Evolutionary conservation across 306 rosid species (phyloP).

Genomic region (Prosopis cineraria): DNA sequence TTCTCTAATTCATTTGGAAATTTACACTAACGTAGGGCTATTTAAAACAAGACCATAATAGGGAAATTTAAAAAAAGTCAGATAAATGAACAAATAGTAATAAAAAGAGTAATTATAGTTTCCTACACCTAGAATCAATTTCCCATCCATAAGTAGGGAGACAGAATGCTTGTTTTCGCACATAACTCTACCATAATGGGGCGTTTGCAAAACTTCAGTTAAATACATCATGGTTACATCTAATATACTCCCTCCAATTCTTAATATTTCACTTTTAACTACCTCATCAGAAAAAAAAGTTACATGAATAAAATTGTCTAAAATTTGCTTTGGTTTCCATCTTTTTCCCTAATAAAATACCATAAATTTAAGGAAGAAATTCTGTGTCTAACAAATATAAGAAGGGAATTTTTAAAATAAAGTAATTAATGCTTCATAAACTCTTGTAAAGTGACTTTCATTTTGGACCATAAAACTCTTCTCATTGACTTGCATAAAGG

Average conservation of each 20-base stretch:
- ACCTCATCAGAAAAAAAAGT: neutral
- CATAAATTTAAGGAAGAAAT: neutral
- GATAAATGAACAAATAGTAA: neutral
- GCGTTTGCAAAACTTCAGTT: neutral
- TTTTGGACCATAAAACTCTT: neutral
- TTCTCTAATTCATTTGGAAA: neutral
- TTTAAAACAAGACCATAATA: neutral
- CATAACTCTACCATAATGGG: slow-evolving; percentile 7
- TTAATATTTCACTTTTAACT: neutral
- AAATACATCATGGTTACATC: slow-evolving; percentile 15
- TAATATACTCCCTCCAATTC: neutral
- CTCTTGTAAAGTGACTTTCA: neutral
- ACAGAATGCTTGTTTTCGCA: neutral
- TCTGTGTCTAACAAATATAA: neutral
- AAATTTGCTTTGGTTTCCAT: too few species aligned
- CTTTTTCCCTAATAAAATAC: too few species aligned
- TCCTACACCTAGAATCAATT: neutral
- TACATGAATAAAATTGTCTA: neutral
- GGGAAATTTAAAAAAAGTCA: neutral
- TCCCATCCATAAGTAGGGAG: slow-evolving; percentile 11
- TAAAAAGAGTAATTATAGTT: neutral
- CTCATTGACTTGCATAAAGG: neutral
- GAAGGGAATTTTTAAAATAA: neutral
- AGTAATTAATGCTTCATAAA: neutral
- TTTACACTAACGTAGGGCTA: neutral